Conservation (phyloP, 768 basidiomycete species). For the Boletus rubropictus region DNA sequence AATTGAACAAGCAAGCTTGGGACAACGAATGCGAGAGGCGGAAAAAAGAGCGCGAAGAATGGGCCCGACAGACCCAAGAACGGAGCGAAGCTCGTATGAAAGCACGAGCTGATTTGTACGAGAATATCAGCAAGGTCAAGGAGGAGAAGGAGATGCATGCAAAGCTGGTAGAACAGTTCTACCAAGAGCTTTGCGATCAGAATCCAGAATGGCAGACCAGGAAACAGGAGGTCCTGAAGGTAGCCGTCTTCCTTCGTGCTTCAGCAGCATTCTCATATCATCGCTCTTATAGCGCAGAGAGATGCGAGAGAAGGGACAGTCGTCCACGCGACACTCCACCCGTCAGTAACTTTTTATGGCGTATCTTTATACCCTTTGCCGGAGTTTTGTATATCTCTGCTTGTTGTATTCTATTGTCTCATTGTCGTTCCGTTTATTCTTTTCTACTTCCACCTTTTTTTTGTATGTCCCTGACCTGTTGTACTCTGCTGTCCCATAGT, state of each 20-base stretch:
- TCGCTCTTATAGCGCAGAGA: slow-evolving; percentile 23
- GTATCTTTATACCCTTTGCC: slow-evolving; percentile 27
- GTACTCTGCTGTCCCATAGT: slow-evolving; percentile 14
- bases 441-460: slow-evolving; percentile 6
- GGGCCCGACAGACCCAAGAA: slow-evolving; percentile 47
- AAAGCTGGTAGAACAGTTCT: slow-evolving; percentile 46
- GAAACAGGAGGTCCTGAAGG: slow-evolving; percentile 46
- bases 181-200: slow-evolving; percentile 47
- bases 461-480: slow-evolving; percentile 22
- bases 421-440: slow-evolving; percentile 1
- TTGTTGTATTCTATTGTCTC: slow-evolving; percentile 24
- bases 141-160: slow-evolving; percentile 37
- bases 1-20: slow-evolving; percentile 24
- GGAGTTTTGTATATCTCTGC: slow-evolving; percentile 16
- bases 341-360: slow-evolving; percentile 23
- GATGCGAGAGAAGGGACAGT: slow-evolving; percentile 25
- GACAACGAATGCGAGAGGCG: slow-evolving; percentile 37
- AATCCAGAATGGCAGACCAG: slow-evolving; percentile 63
- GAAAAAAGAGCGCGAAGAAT: slow-evolving; percentile 47
- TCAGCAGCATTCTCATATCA: slow-evolving; percentile 5
- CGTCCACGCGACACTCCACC: slow-evolving; percentile 17
- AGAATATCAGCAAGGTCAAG: slow-evolving; percentile 36
- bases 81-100: slow-evolving; percentile 48
- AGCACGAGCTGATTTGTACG: slow-evolving; percentile 33
- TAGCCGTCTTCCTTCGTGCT: slow-evolving; percentile 24